Evolutionary conservation across 306 rosid genomes (phyloP).

Genomic region (Senna siamea): DNA sequence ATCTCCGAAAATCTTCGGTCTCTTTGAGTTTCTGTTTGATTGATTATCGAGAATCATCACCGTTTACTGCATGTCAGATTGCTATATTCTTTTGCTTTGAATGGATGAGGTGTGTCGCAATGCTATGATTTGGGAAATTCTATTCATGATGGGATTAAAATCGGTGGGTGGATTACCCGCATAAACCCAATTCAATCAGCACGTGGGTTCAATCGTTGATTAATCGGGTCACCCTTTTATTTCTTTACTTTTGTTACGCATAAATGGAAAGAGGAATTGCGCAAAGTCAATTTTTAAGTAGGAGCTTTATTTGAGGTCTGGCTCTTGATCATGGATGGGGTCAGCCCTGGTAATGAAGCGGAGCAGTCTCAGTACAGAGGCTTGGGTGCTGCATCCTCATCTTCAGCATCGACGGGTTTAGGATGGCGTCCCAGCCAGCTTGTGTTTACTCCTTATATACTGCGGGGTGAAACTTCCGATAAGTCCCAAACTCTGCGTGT

Average conservation of each 20-base stretch:
- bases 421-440: slow-evolving; percentile 66
- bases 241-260: slow-evolving; percentile 22
- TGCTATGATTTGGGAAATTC: slow-evolving; percentile 34
- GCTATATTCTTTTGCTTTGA: neutral
- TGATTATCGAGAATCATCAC: slow-evolving; percentile 15
- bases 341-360: slow-evolving; percentile 52
- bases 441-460: slow-evolving; percentile 62
- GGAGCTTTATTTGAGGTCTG: slow-evolving; percentile 52
- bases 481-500: slow-evolving; percentile 58
- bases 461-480: slow-evolving; percentile 41
- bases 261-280: slow-evolving; percentile 52
- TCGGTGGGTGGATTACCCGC: slow-evolving; percentile 64
- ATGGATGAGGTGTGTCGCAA: slow-evolving; percentile 40
- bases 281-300: slow-evolving; percentile 48
- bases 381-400: slow-evolving; percentile 40
- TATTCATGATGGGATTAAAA: slow-evolving; percentile 74
- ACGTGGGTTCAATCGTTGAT: slow-evolving; percentile 27
- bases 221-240: slow-evolving; percentile 4
- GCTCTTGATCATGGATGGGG: slow-evolving; percentile 80
- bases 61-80: slow-evolving; percentile 10
- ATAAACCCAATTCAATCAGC: slow-evolving; percentile 17
- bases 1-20: slow-evolving; percentile 16
- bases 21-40: slow-evolving; percentile 2
- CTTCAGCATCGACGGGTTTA: slow-evolving; percentile 33
- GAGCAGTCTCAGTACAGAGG: slow-evolving; percentile 49